A percentile compares a stretch with the other conserved stretches of the same genome.
phyloP scores from a whole-genome alignment of 2,329 filamentous ascomycete genomes.

The Microsporum ferrugineum region DNA sequence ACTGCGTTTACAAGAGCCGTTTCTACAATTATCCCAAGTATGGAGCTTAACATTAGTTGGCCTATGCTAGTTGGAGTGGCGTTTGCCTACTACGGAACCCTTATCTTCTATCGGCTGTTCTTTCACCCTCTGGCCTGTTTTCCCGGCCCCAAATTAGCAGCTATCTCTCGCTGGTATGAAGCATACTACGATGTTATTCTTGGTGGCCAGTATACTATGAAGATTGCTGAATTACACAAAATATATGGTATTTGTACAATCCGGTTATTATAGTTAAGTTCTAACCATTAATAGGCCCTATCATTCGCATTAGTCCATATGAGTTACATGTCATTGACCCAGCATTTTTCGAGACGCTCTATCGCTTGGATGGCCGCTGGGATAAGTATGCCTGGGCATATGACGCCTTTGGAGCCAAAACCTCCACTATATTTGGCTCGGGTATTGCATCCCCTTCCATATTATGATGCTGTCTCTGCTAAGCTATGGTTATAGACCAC shows the following conservation, averaged over 20 bases:
- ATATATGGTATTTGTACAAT: slow-evolving; percentile 17
- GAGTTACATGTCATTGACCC: slow-evolving; percentile 17
- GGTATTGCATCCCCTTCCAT: neutral
- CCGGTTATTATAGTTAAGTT: neutral
- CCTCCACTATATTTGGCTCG: slow-evolving; percentile 8
- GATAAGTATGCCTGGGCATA: neutral
- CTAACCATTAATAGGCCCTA: slow-evolving; percentile 11
- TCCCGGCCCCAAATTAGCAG: slow-evolving; percentile 17
- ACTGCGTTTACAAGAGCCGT: too few species aligned
- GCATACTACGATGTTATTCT: slow-evolving; percentile 21
- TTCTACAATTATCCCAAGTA: too few species aligned
- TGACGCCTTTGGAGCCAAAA: neutral
- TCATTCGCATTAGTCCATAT: slow-evolving; percentile 17
- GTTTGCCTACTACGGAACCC: neutral
- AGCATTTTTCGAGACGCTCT: slow-evolving; percentile 5
- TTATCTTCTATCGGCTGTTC: slow-evolving; percentile 15
- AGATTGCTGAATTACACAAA: slow-evolving; percentile 20
- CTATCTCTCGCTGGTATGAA: slow-evolving; percentile 20
- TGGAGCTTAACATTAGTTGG: too few species aligned
- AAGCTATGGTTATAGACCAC: slow-evolving; percentile 12
- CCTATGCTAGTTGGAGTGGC: neutral
- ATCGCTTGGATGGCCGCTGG: neutral
- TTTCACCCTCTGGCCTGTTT: slow-evolving; percentile 17
- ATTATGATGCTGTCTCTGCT: neutral
- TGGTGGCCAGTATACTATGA: slow-evolving; percentile 17